Percentiles rank a stretch among this genome's conserved stretches.
Evolutionary conservation across 2,329 filamentous ascomycete species (phyloP).

Genomic region (Ascosphaera acerosa): DNA sequence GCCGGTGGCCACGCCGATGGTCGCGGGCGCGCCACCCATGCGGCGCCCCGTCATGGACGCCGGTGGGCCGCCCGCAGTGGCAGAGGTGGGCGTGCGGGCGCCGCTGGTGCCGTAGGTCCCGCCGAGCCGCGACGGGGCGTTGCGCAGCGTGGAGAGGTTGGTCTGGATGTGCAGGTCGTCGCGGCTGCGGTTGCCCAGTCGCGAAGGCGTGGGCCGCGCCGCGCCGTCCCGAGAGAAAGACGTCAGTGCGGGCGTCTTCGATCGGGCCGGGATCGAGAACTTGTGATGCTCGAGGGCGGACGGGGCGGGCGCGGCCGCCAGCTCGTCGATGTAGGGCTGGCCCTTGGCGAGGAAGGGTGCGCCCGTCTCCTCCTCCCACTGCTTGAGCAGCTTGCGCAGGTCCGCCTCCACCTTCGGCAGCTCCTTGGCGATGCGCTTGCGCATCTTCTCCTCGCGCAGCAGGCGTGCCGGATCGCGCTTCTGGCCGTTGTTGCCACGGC

Average conservation of each 20-base stretch:
- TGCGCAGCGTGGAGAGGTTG: background rate
- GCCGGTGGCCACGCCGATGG: constrained; percentile 5
- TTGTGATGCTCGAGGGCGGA: constrained; percentile 11
- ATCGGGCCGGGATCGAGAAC: constrained; percentile 37
- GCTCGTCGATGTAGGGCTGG: constrained; percentile 63
- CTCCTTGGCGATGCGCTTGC: constrained; percentile 90
- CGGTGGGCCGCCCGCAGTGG: constrained; percentile 10
- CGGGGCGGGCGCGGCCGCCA: constrained; percentile 35
- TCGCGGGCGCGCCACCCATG: constrained; percentile 5
- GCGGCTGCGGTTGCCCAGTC: background rate
- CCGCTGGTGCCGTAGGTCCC: no score
- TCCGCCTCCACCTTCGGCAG: constrained; percentile 74
- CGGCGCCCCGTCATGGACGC: constrained; percentile 7
- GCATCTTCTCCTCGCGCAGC: constrained; percentile 90
- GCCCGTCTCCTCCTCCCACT: constrained; percentile 85
- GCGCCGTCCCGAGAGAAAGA: constrained; percentile 5
- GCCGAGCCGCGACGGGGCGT: constrained; percentile 17
- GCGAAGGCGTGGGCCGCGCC: constrained; percentile 2
- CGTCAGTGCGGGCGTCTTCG: constrained; percentile 19
- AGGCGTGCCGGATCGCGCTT: constrained; percentile 84
- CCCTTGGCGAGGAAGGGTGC: constrained; percentile 83
- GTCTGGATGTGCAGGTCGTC: background rate
- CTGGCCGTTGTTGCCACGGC: constrained; percentile 77
- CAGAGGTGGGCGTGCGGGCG: constrained; percentile 23
- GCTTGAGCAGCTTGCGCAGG: constrained; percentile 54